Evolutionary conservation across 352 stramenopile genomes (phyloP), one percentile per base, ranked within the genome.

Genomic region (Phytophthora aleatoria): DNA sequence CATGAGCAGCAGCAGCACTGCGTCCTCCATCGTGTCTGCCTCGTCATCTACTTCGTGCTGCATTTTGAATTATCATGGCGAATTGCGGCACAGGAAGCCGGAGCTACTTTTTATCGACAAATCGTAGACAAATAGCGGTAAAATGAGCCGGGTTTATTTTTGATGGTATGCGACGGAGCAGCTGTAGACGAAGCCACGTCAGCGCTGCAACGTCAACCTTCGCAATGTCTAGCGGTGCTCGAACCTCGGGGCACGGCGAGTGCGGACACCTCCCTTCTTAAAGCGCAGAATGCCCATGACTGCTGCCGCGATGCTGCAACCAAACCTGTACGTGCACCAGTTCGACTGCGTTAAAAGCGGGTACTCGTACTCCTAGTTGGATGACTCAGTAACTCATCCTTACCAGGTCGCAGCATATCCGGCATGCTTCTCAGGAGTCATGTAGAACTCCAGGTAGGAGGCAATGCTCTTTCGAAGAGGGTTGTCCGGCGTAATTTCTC

Each of bases 391-490:
- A 61, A 24, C 16, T 41, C 5, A 7, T 41, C 35, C 75, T 44
- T 83, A 95, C 87, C 87, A 96, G 5, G 86, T 96, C 26, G 76
- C 81, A 3, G 87, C 87, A 50, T 96, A 96, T 36, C 81, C 86
- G 3, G 82, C 85, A 67, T 96, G 87, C 67, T 94, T 96, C 50
- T 86, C 75, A 24, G 87, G 87, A 5, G 87, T 94, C 87, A 96
- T 96, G 84, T 96, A 94, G 61, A 96, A 96, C 49, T 91, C 83
- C 56, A 90, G 60, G 70, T 94, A 96, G 36, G 83, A 92, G 20
- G 78, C 69, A 30, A 92, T 69, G 41, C 73, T 90, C 67, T 96
- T 96, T 63, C 83, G 84, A 20, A 92, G 47, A 3, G 83, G 85
- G 28, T 89, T 76, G 8, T 78, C 59, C 8, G 92, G 58, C 8